A percentile compares a stretch with the other conserved stretches of the same genome.
Conservation (phyloP, 495 filamentous ascomycete species). For the Penicillium alfredii region DNA sequence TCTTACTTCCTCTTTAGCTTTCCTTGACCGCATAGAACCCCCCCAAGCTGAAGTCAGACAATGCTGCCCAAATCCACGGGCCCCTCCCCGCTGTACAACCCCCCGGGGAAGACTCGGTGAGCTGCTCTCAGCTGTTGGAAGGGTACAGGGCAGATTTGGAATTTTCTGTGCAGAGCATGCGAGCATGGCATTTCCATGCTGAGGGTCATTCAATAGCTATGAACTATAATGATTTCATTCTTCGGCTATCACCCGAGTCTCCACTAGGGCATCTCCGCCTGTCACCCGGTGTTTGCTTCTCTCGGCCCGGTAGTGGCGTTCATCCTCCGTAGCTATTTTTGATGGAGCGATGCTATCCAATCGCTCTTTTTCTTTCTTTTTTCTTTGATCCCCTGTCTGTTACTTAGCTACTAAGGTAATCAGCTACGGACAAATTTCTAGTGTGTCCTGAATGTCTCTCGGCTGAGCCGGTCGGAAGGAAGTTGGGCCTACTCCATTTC, state of each 20-base stretch:
- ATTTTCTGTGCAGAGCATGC: not conserved
- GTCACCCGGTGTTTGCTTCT: slow-evolving; percentile 14
- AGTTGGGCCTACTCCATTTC: slow-evolving; percentile 7
- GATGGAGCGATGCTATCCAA: slow-evolving; percentile 1
- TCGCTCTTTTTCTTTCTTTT: slow-evolving; percentile 4
- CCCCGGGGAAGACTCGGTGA: slow-evolving; percentile 10
- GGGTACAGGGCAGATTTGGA: not conserved
- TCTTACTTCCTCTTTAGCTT: slow-evolving; percentile 9
- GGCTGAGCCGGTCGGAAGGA: slow-evolving; percentile 2
- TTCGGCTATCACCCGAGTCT: too few species aligned
- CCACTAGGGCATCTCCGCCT: slow-evolving; percentile 6
- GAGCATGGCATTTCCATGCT: too few species aligned
- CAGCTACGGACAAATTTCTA: slow-evolving; percentile 3
- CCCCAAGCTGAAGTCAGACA: slow-evolving; percentile 10
- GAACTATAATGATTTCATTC: too few species aligned
- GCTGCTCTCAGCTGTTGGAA: too few species aligned
- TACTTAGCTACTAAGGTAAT: too few species aligned
- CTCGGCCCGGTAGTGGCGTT: not conserved
- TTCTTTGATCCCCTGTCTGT: too few species aligned
- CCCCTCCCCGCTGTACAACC: slow-evolving; percentile 2
- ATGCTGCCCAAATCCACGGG: slow-evolving; percentile 8
- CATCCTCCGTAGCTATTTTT: too few species aligned
- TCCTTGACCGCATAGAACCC: slow-evolving; percentile 18
- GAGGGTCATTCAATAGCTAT: too few species aligned
- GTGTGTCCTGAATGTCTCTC: not conserved